Evolutionary conservation across 1,139 yeast genomes (phyloP).

Genomic region (Eremothecium coryli): DNA sequence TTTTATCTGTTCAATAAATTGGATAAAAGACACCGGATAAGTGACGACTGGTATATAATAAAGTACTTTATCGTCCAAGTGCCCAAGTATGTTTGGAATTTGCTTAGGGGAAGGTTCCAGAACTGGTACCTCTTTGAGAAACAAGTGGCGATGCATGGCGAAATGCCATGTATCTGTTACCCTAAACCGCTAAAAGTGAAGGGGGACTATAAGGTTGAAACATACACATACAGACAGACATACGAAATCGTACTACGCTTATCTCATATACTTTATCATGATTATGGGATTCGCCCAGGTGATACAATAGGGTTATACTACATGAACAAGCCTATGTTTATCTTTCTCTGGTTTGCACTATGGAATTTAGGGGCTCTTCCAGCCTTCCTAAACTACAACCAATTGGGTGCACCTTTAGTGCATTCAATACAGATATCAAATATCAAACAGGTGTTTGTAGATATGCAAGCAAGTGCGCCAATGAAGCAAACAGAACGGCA

Average conservation of each 20-base stretch:
- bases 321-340: conserved; percentile 75
- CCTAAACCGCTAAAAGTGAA: conserved; percentile 42
- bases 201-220: conserved; percentile 54
- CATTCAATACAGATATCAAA: conserved; percentile 71
- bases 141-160: conserved; percentile 42
- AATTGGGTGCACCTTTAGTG: conserved; percentile 60
- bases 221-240: conserved; percentile 58
- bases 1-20: conserved; percentile 25
- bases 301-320: conserved; percentile 72
- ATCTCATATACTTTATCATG: conserved; percentile 53
- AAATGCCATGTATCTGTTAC: conserved; percentile 49
- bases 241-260: conserved; percentile 57
- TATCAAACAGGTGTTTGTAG: conserved; percentile 61
- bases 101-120: conserved; percentile 42
- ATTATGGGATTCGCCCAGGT: conserved; percentile 55
- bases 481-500: conserved; percentile 46
- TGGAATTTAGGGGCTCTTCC: conserved; percentile 93
- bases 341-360: conserved; percentile 72
- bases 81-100: conserved; percentile 37
- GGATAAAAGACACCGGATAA: conserved; percentile 44
- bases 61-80: conserved; percentile 38
- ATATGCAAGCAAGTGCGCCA: conserved; percentile 54
- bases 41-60: conserved; percentile 45
- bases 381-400: conserved; percentile 76
- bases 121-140: conserved; percentile 60